Base-by-base conservation (phyloP, 768 basidiomycete genomes). In the Russula olivacea region DNA sequence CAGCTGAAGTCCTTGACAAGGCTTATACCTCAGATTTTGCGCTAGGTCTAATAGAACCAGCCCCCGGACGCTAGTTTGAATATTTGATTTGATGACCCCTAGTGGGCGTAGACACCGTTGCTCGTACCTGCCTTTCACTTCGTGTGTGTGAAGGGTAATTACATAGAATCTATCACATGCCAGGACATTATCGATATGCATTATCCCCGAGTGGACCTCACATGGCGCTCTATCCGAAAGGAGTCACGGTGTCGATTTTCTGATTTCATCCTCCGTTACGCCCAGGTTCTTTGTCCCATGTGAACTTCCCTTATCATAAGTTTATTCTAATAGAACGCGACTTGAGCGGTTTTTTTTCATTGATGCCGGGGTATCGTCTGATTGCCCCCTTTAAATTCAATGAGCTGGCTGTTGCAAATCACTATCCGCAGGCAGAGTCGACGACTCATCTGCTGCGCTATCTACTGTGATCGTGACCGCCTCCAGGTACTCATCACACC, bases 221-320 rank as follows among this genome's bases (percentile, higher is more conserved):
- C 32, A 58, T 41, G 28, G 19, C 19, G 41, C 40, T 6, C 48
- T 4, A 12, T 50, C 38, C 58, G 7, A n/a, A 50, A 41, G 49
- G 8, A 41, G 28, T 36, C 36, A 36, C 12, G 36, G 36, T 25
- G 32, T 28, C 34, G 34, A 40, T 38, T 50, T 41, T 51, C 49
- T 59, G 58, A 59, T 41, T 21, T 23, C n/a, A 11, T 36, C 38
- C 36, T n/a, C 17, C 30, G 41, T 59, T 59, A 40, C 55, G 55
- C 32, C n/a, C 43, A 34, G 21, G 21, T 34, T 43, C 7, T 19
- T 15, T n/a, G 23, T 12, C 34, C 23, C 19, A 23, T 28, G 48
- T 58, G 36, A 21, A 23, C 14, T 21, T 30, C 15, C 15, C 12
- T 2, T 58, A 38, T 58, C 23, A 14, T 19, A 3, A 0, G 19